Evolutionary conservation across 768 basidiomycete genomes (phyloP).

Genomic region (Leucogyrophana mollusca): DNA sequence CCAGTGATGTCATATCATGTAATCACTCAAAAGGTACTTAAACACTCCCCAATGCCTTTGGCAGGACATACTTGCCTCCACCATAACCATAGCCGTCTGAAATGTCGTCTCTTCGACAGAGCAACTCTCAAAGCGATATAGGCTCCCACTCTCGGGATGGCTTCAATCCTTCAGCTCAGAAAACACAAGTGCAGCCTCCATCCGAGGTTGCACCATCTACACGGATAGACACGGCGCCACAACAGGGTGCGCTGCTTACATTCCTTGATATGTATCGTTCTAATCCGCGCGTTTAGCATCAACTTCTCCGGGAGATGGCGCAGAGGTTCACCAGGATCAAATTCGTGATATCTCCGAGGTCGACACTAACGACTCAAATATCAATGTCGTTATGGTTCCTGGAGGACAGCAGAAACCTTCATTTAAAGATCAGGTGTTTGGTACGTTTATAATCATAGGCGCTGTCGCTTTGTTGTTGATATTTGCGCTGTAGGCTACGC

Average conservation of each 20-base stretch:
- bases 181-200: constrained; percentile 9
- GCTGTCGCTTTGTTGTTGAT: no score
- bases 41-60: no score
- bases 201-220: constrained; percentile 27
- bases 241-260: constrained; percentile 34
- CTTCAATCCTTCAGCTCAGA: not conserved
- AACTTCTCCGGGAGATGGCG: constrained; percentile 34
- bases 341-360: constrained; percentile 25
- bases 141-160: not conserved
- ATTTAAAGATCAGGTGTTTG: constrained; percentile 61
- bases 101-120: not conserved
- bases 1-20: constrained; percentile 2
- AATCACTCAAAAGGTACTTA: not conserved
- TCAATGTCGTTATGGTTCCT: constrained; percentile 22
- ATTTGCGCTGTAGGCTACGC: constrained; percentile 22
- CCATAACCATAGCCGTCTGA: constrained; percentile 7
- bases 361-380: constrained; percentile 20
- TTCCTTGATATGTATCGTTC: not conserved
- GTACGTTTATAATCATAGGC: constrained; percentile 26
- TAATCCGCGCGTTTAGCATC: constrained; percentile 25
- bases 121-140: not conserved
- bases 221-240: constrained; percentile 25
- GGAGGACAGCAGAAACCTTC: constrained; percentile 34
- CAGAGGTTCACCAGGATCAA: constrained; percentile 24
- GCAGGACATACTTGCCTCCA: no score